These are phyloP conservation scores for Saccharomyces hybrid DNA, from an alignment of 1,139 yeast species.

Conservation along the genomic window DNA sequence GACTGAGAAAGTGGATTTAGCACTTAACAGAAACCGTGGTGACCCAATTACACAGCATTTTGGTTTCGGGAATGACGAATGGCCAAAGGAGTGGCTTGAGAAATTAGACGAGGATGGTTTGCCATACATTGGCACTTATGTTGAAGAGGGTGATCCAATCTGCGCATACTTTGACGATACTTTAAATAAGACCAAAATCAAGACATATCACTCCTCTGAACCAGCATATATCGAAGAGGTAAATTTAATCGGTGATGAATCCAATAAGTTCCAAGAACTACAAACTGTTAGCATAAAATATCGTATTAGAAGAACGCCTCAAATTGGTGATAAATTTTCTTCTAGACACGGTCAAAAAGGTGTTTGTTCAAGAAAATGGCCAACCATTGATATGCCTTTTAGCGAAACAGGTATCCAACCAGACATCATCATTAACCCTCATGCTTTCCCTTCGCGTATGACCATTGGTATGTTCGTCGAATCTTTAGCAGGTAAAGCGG, in stretches of 20 bases:
- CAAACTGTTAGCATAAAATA: constrained; percentile 84
- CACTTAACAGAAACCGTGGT: constrained; percentile 74
- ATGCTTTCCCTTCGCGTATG: constrained; percentile 99
- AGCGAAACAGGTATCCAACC: constrained; percentile 95
- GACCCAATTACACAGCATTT: constrained; percentile 93
- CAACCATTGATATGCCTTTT: constrained; percentile 93
- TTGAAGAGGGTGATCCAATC: constrained; percentile 94
- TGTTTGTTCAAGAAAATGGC: constrained; percentile 98
- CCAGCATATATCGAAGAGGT: constrained; percentile 96
- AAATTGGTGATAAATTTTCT: constrained; percentile 96
- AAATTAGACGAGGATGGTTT: constrained; percentile 88
- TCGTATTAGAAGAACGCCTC: constrained; percentile 84
- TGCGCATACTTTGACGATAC: constrained; percentile 91
- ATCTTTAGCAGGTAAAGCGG: constrained; percentile 95
- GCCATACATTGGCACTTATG: constrained; percentile 80
- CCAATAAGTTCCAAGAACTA: constrained; percentile 61
- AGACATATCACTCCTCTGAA: constrained; percentile 89
- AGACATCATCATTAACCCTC: constrained; percentile 95
- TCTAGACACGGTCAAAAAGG: constrained; percentile 99
- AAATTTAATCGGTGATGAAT: constrained; percentile 80
- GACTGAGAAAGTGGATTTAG: constrained; percentile 82
- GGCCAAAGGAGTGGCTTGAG: constrained; percentile 88
- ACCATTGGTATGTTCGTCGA: constrained; percentile 99
- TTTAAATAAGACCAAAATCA: constrained; percentile 81
- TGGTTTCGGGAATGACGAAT: constrained; percentile 87